Percentiles rank a stretch among this genome's conserved stretches.
Evolutionary conservation across 495 filamentous ascomycete genomes (phyloP).

Genomic region (Penicillium simplicissimum): DNA sequence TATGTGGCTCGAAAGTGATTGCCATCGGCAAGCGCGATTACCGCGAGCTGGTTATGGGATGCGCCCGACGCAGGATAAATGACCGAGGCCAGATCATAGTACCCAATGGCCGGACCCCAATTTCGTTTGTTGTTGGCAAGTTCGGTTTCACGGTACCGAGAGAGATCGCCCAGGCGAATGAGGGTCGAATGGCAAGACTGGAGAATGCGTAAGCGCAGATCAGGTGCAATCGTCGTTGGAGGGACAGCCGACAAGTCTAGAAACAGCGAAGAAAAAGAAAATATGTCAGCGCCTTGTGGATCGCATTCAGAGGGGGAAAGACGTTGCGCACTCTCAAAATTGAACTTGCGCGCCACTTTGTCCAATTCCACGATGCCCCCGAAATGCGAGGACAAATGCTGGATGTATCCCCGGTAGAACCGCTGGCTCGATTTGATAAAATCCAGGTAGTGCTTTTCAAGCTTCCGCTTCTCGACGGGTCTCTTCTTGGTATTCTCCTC

Average conservation of each 20-base stretch:
- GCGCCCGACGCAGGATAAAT: slow-evolving; percentile 77
- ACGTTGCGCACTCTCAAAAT: slow-evolving; percentile 53
- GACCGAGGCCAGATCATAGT: slow-evolving; percentile 78
- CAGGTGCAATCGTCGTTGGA: slow-evolving; percentile 41
- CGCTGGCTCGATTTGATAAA: slow-evolving; percentile 85
- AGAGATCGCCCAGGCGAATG: slow-evolving; percentile 86
- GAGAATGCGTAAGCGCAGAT: slow-evolving; percentile 58
- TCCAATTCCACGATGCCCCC: slow-evolving; percentile 71
- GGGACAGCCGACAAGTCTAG: slow-evolving; percentile 42
- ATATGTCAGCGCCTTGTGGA: slow-evolving; percentile 22
- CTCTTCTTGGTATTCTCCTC: slow-evolving; percentile 60
- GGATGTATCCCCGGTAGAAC: slow-evolving; percentile 85
- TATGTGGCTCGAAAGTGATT: slow-evolving; percentile 84
- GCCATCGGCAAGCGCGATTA: slow-evolving; percentile 72
- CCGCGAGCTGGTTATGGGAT: slow-evolving; percentile 85
- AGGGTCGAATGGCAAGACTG: slow-evolving; percentile 80
- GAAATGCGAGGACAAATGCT: slow-evolving; percentile 71
- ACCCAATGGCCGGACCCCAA: slow-evolving; percentile 79
- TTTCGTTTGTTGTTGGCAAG: slow-evolving; percentile 63
- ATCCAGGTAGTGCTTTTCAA: slow-evolving; percentile 73
- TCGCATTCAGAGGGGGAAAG: slow-evolving; percentile 2
- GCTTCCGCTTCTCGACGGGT: slow-evolving; percentile 74
- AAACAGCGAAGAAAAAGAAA: slow-evolving; percentile 30
- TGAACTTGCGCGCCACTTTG: slow-evolving; percentile 67
- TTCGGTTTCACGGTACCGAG: slow-evolving; percentile 82